phyloP scores from a whole-genome alignment of 768 basidiomycete species.

The Collybiopsis luxurians region DNA sequence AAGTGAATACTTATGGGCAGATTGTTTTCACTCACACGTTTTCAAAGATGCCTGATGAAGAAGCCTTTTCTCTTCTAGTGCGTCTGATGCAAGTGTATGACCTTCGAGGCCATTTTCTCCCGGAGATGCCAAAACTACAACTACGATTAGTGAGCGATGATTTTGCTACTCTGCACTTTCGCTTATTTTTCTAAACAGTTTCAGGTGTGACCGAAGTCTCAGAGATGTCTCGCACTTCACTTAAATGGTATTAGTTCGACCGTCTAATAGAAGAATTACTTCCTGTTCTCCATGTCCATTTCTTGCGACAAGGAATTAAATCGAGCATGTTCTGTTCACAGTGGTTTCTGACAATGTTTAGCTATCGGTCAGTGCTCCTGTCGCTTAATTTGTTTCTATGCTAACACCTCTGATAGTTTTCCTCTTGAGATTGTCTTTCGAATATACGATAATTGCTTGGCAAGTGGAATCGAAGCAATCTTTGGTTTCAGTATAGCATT shows the following conservation, averaged over 20 bases:
- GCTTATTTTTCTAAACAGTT: constrained; percentile 36
- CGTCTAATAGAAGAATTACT: constrained; percentile 89
- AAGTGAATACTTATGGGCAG: constrained; percentile 20
- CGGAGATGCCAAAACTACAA: constrained; percentile 98
- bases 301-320: constrained; percentile 91
- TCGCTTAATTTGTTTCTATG: neutral
- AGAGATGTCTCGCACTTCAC: neutral
- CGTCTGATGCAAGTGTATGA: constrained; percentile 97
- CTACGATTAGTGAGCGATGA: constrained; percentile 68
- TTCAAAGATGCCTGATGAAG: constrained; percentile 99
- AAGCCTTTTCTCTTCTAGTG: constrained; percentile 94
- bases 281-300: constrained; percentile 91
- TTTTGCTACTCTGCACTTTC: neutral
- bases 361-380: constrained; percentile 66
- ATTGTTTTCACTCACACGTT: constrained; percentile 8
- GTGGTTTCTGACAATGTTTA: constrained; percentile 98
- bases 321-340: constrained; percentile 99
- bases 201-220: constrained; percentile 40
- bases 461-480: constrained; percentile 95
- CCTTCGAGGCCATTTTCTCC: constrained; percentile 93
- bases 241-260: constrained; percentile 67
- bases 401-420: constrained; percentile 52
- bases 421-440: constrained; percentile 93
- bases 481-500: constrained; percentile 92
- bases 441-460: constrained; percentile 95